Conservation (phyloP, 73 alveolate species). For the Paramecium tetraurelia region DNA sequence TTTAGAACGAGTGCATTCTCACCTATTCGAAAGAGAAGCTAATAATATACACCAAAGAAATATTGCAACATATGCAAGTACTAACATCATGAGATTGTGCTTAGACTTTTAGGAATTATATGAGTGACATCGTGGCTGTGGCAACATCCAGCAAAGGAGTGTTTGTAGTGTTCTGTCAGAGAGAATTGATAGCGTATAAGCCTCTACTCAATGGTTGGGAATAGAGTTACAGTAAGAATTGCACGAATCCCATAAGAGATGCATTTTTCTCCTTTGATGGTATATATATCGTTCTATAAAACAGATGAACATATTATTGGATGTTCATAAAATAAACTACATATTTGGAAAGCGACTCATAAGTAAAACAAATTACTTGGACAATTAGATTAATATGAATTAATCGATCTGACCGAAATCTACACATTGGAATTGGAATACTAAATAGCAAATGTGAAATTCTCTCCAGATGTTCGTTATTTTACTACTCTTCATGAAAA, state of each 20-base stretch:
- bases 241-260: constrained; percentile 42
- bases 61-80: constrained; percentile 16
- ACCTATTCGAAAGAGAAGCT: constrained; percentile 47
- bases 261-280: constrained; percentile 45
- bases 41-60: constrained; percentile 32
- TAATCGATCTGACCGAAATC: constrained; percentile 4
- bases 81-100: neutral
- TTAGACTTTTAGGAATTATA: constrained; percentile 32
- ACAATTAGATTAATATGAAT: constrained; percentile 20
- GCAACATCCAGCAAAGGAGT: constrained; percentile 44
- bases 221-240: neutral
- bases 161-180: constrained; percentile 39
- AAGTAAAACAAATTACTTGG: neutral
- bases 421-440: neutral
- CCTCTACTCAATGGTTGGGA: neutral
- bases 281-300: neutral
- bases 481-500: neutral
- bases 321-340: constrained; percentile 16
- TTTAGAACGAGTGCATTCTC: neutral
- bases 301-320: constrained; percentile 27
- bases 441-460: constrained; percentile 23
- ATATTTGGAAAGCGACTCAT: neutral
- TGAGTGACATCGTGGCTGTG: constrained; percentile 45
- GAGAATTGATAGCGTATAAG: constrained; percentile 40
- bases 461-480: constrained; percentile 44